Percentiles rank a stretch among this genome's conserved stretches.
Evolutionary conservation across 2,329 filamentous ascomycete species (phyloP).

Genomic region (Myriangium duriaei): DNA sequence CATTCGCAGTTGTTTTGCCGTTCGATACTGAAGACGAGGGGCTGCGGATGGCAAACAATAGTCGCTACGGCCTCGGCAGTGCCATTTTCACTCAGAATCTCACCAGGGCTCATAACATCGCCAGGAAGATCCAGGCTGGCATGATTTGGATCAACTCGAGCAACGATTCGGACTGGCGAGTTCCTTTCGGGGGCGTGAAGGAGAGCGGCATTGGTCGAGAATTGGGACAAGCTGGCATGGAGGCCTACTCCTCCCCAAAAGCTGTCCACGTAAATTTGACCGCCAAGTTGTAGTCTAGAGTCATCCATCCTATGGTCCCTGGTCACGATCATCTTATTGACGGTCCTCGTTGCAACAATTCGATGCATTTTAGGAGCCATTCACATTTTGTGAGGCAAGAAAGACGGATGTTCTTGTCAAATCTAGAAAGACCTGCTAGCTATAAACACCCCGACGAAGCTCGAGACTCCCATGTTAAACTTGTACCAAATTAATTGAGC

Average conservation of each 20-base stretch:
- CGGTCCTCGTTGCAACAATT: too few species aligned
- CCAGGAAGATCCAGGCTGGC: conserved; percentile 46
- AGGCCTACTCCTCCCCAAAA: conserved; percentile 49
- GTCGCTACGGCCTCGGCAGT: conserved; percentile 48
- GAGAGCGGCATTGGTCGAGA: conserved; percentile 50
- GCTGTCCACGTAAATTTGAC: conserved; percentile 37
- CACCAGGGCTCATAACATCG: conserved; percentile 43
- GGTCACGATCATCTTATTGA: too few species aligned
- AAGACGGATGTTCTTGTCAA: too few species aligned
- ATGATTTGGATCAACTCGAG: conserved; percentile 60
- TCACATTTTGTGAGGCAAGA: too few species aligned
- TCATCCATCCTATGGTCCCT: too few species aligned
- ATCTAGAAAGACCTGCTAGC: too few species aligned
- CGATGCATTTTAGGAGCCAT: too few species aligned
- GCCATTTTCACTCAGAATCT: conserved; percentile 51
- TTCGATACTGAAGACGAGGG: conserved; percentile 48
- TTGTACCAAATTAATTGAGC: too few species aligned
- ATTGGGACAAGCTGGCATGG: conserved; percentile 47
- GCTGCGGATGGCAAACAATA: conserved; percentile 43
- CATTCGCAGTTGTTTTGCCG: conserved; percentile 46
- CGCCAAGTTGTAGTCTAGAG: conserved; percentile 25
- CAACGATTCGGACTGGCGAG: conserved; percentile 34
- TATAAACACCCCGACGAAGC: too few species aligned
- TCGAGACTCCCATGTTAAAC: too few species aligned
- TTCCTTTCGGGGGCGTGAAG: conserved; percentile 53